Conservation (phyloP, 148 eudicot species). For the Rhododendron kiyosumense region DNA sequence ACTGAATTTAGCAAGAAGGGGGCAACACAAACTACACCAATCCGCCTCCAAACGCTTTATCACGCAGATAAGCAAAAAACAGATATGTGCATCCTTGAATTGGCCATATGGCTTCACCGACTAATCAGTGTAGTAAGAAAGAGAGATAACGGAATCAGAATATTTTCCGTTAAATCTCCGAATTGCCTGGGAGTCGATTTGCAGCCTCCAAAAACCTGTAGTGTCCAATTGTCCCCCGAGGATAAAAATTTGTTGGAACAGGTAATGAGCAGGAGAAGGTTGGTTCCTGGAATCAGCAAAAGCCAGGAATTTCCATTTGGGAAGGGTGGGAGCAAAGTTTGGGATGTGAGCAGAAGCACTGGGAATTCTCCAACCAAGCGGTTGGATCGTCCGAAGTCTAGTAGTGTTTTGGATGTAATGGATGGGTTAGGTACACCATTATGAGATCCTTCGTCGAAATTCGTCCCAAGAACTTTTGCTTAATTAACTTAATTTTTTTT, state of each 20-base stretch:
- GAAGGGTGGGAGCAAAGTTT: conserved; percentile 27
- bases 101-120: conserved; percentile 64
- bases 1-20: conserved; percentile 67
- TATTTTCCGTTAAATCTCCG: conserved; percentile 40
- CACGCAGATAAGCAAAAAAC: conserved; percentile 69
- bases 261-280: conserved; percentile 40
- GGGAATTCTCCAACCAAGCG: conserved; percentile 58
- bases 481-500: conserved; percentile 5
- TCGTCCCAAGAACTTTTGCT: background rate
- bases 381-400: conserved; percentile 23
- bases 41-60: conserved; percentile 82
- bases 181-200: conserved; percentile 29
- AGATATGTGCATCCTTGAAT: conserved; percentile 61
- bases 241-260: conserved; percentile 57
- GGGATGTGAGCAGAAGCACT: conserved; percentile 58
- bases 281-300: conserved; percentile 62
- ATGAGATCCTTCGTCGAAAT: conserved; percentile 13
- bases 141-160: conserved; percentile 46
- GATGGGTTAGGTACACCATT: conserved; percentile 53
- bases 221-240: conserved; percentile 47
- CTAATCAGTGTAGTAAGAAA: conserved; percentile 54
- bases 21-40: conserved; percentile 24
- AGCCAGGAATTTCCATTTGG: conserved; percentile 65
- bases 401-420: conserved; percentile 41
- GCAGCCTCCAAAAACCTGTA: conserved; percentile 14